Conservation (phyloP, 495 filamentous ascomycete genomes). For the Xylaria acuta region DNA sequence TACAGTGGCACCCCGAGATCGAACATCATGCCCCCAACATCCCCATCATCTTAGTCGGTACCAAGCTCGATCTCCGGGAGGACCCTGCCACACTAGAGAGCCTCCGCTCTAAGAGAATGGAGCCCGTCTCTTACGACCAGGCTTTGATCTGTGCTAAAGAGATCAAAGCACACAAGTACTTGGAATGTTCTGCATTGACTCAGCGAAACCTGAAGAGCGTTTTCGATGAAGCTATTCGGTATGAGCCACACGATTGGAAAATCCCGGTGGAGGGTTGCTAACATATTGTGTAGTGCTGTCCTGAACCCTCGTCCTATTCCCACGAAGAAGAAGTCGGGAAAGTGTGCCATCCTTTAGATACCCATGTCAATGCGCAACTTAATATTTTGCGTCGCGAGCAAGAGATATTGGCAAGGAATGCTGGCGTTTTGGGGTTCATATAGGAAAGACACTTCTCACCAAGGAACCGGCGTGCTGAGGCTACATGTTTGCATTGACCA, state of each 20-base stretch:
- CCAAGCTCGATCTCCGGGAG: slow-evolving; percentile 94
- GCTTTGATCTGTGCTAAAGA: slow-evolving; percentile 86
- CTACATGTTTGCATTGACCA: slow-evolving; percentile 35
- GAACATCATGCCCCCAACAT: slow-evolving; percentile 94
- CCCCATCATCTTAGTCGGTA: slow-evolving; percentile 96
- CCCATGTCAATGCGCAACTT: slow-evolving; percentile 21
- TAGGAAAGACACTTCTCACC: slow-evolving; percentile 41
- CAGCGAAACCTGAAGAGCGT: slow-evolving; percentile 96
- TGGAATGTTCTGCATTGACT: slow-evolving; percentile 97
- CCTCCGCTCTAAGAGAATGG: slow-evolving; percentile 85
- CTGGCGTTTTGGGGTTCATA: slow-evolving; percentile 43
- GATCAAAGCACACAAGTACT: slow-evolving; percentile 91
- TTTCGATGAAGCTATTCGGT: slow-evolving; percentile 98
- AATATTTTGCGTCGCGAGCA: slow-evolving; percentile 36
- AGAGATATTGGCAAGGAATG: slow-evolving; percentile 38
- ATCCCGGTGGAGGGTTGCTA: slow-evolving; percentile 18
- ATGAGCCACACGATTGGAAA: slow-evolving; percentile 21
- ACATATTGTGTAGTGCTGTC: slow-evolving; percentile 67
- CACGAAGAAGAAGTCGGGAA: slow-evolving; percentile 63
- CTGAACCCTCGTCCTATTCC: slow-evolving; percentile 74
- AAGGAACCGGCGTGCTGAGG: slow-evolving; percentile 39
- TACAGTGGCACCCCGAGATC: slow-evolving; percentile 94
- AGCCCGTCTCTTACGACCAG: slow-evolving; percentile 88
- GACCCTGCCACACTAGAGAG: slow-evolving; percentile 79
- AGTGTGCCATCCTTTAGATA: slow-evolving; percentile 77